Evolutionary conservation across 2,329 filamentous ascomycete species (phyloP).

Genomic region (Moelleriella libera): DNA sequence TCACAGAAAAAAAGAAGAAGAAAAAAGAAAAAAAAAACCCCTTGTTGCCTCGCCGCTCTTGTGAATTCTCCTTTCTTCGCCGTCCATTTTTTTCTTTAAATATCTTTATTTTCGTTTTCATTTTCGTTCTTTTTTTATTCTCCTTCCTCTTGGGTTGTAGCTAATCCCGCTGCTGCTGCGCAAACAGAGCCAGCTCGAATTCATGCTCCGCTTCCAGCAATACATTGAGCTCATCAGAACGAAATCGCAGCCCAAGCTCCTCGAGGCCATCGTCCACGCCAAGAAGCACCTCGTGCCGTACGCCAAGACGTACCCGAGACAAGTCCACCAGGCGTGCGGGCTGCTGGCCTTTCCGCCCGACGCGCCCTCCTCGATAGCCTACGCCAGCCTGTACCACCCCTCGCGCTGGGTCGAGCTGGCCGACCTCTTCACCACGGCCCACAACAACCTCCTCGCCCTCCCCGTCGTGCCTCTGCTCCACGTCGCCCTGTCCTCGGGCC

Average conservation of each 20-base stretch:
- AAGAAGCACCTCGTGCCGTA: conserved; percentile 67
- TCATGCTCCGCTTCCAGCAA: conserved; percentile 85
- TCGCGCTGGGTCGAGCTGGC: conserved; percentile 66
- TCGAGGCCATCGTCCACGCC: conserved; percentile 71
- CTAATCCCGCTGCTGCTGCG: no score
- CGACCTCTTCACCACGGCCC: conserved; percentile 67
- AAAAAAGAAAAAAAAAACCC: no score
- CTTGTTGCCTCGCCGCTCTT: no score
- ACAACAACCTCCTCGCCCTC: conserved; percentile 74
- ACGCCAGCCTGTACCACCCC: conserved; percentile 52
- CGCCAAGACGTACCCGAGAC: conserved; percentile 49
- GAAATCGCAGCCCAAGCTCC: conserved; percentile 45
- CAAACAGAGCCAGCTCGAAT: conserved; percentile 65
- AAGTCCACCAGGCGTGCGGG: conserved; percentile 62
- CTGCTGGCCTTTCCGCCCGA: conserved; percentile 59
- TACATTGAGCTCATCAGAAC: conserved; percentile 81
- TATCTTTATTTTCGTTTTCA: neutral
- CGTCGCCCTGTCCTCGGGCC: conserved; percentile 76
- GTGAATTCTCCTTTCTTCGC: no score
- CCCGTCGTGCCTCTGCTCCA: conserved; percentile 76
- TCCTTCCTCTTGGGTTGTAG: no score
- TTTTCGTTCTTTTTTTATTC: no score
- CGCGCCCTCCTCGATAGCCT: conserved; percentile 25
- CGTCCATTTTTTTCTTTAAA: neutral
- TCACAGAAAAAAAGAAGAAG: no score